phyloP scores from a whole-genome alignment of 1,139 yeast genomes.

The Pichia sp. region DNA sequence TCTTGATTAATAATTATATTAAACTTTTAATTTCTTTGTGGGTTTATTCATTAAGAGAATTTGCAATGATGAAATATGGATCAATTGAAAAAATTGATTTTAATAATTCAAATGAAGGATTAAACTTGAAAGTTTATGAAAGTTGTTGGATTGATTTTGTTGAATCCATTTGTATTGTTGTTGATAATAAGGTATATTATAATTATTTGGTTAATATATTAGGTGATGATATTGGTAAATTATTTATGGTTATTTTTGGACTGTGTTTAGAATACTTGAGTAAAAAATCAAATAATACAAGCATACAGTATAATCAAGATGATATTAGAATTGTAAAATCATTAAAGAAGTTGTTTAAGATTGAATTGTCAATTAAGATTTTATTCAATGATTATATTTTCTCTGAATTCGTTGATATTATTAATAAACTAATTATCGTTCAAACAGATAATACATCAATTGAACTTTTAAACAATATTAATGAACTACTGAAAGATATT shows the following conservation, averaged over 20 bases:
- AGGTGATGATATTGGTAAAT: slow-evolving; percentile 63
- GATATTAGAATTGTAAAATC: slow-evolving; percentile 35
- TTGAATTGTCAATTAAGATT: slow-evolving; percentile 51
- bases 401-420: slow-evolving; percentile 66
- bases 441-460: slow-evolving; percentile 35
- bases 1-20: slow-evolving; percentile 54
- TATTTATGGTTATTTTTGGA: slow-evolving; percentile 76
- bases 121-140: slow-evolving; percentile 53
- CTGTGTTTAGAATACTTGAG: slow-evolving; percentile 75
- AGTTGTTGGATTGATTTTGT: slow-evolving; percentile 75
- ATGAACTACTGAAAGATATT: slow-evolving; percentile 43
- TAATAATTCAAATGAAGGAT: slow-evolving; percentile 29
- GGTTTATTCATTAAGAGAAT: slow-evolving; percentile 72
- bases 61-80: slow-evolving; percentile 59
- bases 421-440: slow-evolving; percentile 66
- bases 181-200: slow-evolving; percentile 42
- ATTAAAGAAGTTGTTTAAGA: slow-evolving; percentile 51
- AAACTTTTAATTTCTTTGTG: slow-evolving; percentile 65
- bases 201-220: slow-evolving; percentile 38
- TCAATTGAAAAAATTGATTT: slow-evolving; percentile 26
- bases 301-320: slow-evolving; percentile 8
- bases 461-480: slow-evolving; percentile 46
- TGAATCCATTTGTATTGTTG: slow-evolving; percentile 65
- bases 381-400: slow-evolving; percentile 66
- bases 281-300: slow-evolving; percentile 31